Conservation (phyloP, 2,329 filamentous ascomycete genomes). For the Lasiodiplodia sp. region DNA sequence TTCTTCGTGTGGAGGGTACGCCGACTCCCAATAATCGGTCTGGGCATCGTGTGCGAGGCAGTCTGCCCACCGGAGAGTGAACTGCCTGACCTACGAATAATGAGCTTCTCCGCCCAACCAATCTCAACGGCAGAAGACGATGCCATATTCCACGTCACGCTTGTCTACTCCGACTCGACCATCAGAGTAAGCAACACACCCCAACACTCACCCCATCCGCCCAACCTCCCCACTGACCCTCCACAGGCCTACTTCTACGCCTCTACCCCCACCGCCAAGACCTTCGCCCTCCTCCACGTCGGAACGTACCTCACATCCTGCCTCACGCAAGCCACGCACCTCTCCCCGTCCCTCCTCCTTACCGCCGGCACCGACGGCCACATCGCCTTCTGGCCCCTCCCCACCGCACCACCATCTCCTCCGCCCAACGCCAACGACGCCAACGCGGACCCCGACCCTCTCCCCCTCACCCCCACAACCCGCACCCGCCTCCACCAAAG, state of each 20-base stretch:
- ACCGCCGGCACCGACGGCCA: conserved; percentile 85
- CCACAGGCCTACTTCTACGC: conserved; percentile 55
- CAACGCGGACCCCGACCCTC: neutral
- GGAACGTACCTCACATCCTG: conserved; percentile 64
- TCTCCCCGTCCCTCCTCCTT: conserved; percentile 55
- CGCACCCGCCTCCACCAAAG: conserved; percentile 74
- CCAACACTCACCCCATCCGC: neutral
- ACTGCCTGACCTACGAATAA: conserved; percentile 77
- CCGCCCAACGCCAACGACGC: neutral
- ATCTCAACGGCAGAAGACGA: conserved; percentile 32
- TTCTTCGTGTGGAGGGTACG: conserved; percentile 82
- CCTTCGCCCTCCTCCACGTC: conserved; percentile 46
- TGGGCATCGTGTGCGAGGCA: conserved; percentile 62
- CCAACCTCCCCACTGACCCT: neutral
- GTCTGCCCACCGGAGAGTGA: conserved; percentile 58
- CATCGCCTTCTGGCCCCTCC: conserved; percentile 67
- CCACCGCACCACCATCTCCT: conserved; percentile 31
- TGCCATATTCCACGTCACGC: conserved; percentile 65
- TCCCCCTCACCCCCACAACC: conserved; percentile 7
- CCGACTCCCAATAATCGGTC: conserved; percentile 59
- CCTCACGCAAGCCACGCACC: conserved; percentile 68
- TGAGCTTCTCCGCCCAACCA: conserved; percentile 71
- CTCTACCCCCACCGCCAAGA: conserved; percentile 32
- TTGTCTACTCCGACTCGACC: conserved; percentile 85
- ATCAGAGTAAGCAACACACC: conserved; percentile 60